Base-by-base conservation (phyloP, 495 filamentous ascomycete species). In the Hyaloscypha hepaticicola region DNA sequence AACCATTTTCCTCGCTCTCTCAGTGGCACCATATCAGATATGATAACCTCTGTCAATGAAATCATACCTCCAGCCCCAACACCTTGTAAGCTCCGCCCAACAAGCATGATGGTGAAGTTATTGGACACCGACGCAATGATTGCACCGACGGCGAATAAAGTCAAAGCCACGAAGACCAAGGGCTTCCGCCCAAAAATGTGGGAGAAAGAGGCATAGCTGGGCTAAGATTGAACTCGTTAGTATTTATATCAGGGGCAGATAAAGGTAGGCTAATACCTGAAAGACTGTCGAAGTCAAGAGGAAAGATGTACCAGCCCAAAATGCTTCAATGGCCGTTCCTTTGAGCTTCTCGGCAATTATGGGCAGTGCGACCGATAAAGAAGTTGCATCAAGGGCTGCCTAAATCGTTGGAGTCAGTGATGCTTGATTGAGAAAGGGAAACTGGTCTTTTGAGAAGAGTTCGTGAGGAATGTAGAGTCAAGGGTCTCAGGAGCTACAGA, bases 61-160 rank as follows among this genome's bases (percentile, higher is more conserved):
- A 85, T 81, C 7, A 89, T 78, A 0, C 88, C 89, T n/a, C 90
- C 89, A 26, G 85, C 87, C 22, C 89, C 90, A 14, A 88, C 73
- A 26, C 90, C 90, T 66, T 92, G 67, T 5, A 69, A 41, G 12
- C 52, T 76, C 16, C 90, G 81, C 1, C 63, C 52, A 14, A 66
- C 38, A 1, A 69, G 34, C 77, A 52, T 89, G 73, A n/a, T 82
- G 66, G 11, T 77, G 76, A 59, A 90, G 83, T 66, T 82, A 79
- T 67, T 83, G 72, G 88, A 81, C 4, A 87, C 71, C 4, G 79
- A 84, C 50, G 79, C 81, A 33, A 87, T 74, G 3, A 88, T 80
- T 3, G 84, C 80, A 0, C 88, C 88, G 21, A 77, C 77, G 8
- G 77, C 76, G 59, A 89, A 86, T 38, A 85, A 72, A 4, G 79